Evolutionary conservation across 306 rosid genomes (phyloP), one percentile per base, ranked within the genome.

Genomic region (Malus asiatica): DNA sequence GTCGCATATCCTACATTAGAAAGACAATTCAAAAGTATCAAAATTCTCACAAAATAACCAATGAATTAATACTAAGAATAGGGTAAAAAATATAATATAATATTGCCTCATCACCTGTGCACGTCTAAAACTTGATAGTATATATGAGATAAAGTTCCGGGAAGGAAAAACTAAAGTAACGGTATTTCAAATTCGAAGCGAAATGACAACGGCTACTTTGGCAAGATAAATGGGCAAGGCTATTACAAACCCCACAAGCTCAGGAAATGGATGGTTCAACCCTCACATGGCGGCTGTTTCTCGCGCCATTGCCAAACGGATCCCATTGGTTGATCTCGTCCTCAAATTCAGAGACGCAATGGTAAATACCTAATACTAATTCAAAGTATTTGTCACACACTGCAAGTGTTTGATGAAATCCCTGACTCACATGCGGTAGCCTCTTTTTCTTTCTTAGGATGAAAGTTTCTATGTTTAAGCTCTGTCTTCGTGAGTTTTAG

Each of bases 331-430:
- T 7, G 96, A 91, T 89, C 80, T 94, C 27, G 69, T 90, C 18
- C 83, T 91, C 10, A 88, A 94, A 66, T 85, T 91, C 81, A 78
- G 91, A 85, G 98, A 94, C 64, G 97, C 98, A 62, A 85, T 93
- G 93, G 96, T 91, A 74, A 11, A 13, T 63, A 40, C 6, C 77
- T 45, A 63, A 14, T 23, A 16, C 8, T 51, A 51, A 51, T 4
- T 51, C 55, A 15, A 27, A 4, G n/a, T 71, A 23, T 32, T 57
- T 40, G 7, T 60, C 44, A 30, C 1, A 55, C 53, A 59, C 45
- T 18, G 22, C 76, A 38, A 71, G 4, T 80, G 83, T 80, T 86
- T 55, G 86, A 77, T 66, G 84, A 79, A 79, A 79, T 84, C 69
- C 71, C 66, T 48, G 25, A 71, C 32, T 38, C 6, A 18, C 46